phyloP scores from a whole-genome alignment of 345 rosid genomes.

The Populus nigra region DNA sequence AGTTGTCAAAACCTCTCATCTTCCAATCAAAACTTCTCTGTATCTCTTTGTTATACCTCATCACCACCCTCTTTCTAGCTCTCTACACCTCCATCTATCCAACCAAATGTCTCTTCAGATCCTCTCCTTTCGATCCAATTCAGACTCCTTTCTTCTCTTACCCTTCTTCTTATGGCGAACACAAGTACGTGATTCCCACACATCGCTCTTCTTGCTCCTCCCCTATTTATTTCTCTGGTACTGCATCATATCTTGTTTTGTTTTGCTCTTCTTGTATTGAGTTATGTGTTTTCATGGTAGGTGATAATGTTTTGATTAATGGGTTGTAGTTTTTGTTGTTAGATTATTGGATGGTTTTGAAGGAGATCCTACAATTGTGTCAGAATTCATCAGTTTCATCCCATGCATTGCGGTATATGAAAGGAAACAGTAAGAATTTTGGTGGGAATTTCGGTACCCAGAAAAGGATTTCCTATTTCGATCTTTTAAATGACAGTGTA shows the following conservation, averaged over 20 bases:
- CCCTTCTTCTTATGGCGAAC: conserved; percentile 74
- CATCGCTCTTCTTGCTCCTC: conserved; percentile 64
- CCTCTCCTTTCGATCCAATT: conserved; percentile 73
- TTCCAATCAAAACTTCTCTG: conserved; percentile 81
- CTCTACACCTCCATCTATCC: conserved; percentile 48
- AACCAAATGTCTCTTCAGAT: conserved; percentile 59
- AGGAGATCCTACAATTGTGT: conserved; percentile 49
- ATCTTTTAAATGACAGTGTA: conserved; percentile 21
- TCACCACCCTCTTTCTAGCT: conserved; percentile 52
- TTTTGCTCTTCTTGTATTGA: not conserved
- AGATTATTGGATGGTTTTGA: conserved; percentile 60
- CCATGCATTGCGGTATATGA: conserved; percentile 48
- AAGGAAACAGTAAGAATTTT: conserved; percentile 45
- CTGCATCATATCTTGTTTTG: not conserved
- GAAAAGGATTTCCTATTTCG: conserved; percentile 60
- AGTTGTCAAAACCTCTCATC: conserved; percentile 38
- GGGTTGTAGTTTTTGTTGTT: conserved; percentile 7
- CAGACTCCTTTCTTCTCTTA: conserved; percentile 64
- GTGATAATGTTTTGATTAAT: not conserved
- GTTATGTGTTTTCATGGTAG: not conserved
- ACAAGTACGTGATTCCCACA: conserved; percentile 78
- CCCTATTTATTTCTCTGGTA: conserved; percentile 71
- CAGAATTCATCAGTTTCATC: conserved; percentile 26
- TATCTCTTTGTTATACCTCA: conserved; percentile 66
- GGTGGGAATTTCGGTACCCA: conserved; percentile 63